These are phyloP conservation scores for Endotrypanum monterogeii DNA, from an alignment of 208 protist species.

Conservation along the genomic window DNA sequence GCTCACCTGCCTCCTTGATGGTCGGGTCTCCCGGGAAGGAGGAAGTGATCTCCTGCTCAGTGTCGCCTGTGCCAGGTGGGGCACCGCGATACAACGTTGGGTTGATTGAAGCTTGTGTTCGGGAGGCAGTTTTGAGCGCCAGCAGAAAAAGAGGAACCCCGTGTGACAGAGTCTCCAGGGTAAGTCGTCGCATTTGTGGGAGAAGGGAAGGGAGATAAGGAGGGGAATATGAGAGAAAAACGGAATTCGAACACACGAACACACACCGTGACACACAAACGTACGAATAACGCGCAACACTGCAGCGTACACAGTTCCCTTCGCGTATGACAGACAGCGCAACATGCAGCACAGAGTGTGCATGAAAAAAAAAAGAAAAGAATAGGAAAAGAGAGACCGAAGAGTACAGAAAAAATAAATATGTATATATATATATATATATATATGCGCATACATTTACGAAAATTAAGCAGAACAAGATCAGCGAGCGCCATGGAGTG, in stretches of 20 bases:
- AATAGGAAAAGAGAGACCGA: neutral
- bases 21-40: slow-evolving; percentile 5
- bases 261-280: neutral
- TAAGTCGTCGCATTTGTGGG: neutral
- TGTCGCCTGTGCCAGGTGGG: neutral
- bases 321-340: neutral
- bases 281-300: neutral
- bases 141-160: too few species aligned
- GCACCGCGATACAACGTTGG: neutral
- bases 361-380: neutral
- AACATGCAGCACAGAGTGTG: neutral
- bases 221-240: too few species aligned
- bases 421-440: too few species aligned
- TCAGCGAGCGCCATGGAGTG: neutral
- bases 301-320: neutral
- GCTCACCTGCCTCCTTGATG: neutral
- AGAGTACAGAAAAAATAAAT: too few species aligned
- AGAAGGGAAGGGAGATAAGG: neutral
- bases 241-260: too few species aligned
- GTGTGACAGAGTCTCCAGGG: neutral
- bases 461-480: neutral
- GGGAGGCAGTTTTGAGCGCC: neutral
- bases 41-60: neutral
- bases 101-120: neutral
- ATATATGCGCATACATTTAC: too few species aligned